Percentiles rank a stretch among this genome's conserved stretches.
These are phyloP conservation scores for Cudoniella acicularis DNA, from an alignment of 495 filamentous ascomycete genomes.

Conservation along the genomic window DNA sequence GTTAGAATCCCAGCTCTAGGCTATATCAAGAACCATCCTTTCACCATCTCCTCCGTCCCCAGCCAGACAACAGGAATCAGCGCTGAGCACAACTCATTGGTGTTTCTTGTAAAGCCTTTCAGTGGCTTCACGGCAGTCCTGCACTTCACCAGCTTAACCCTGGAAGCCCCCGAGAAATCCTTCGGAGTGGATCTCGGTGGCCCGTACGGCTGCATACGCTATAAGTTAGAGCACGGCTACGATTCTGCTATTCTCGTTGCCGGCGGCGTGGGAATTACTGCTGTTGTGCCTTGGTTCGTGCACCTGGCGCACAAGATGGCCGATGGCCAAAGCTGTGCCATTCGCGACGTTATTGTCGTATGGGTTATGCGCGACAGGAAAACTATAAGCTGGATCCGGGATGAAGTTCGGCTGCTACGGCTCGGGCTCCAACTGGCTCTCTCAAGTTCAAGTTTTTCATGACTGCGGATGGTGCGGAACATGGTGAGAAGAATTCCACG, in stretches of 20 bases:
- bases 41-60: neutral
- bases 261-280: slow-evolving; percentile 74
- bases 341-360: slow-evolving; percentile 63
- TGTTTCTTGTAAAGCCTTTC: neutral
- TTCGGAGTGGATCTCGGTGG: slow-evolving; percentile 49
- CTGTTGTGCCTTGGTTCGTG: slow-evolving; percentile 65
- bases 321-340: slow-evolving; percentile 64
- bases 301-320: slow-evolving; percentile 65
- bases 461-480: too few relatives aligned
- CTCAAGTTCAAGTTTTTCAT: too few relatives aligned
- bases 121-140: neutral
- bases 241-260: slow-evolving; percentile 72
- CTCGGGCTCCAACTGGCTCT: neutral
- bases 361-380: slow-evolving; percentile 61
- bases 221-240: slow-evolving; percentile 59
- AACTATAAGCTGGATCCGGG: slow-evolving; percentile 21
- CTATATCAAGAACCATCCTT: neutral
- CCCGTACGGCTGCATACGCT: slow-evolving; percentile 69
- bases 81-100: neutral
- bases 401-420: neutral
- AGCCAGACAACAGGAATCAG: neutral
- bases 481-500: too few relatives aligned
- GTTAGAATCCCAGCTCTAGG: neutral
- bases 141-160: neutral
- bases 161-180: slow-evolving; percentile 27